Conservation (phyloP, 129 eudicot species). For the Heracleum sosnowskyi region DNA sequence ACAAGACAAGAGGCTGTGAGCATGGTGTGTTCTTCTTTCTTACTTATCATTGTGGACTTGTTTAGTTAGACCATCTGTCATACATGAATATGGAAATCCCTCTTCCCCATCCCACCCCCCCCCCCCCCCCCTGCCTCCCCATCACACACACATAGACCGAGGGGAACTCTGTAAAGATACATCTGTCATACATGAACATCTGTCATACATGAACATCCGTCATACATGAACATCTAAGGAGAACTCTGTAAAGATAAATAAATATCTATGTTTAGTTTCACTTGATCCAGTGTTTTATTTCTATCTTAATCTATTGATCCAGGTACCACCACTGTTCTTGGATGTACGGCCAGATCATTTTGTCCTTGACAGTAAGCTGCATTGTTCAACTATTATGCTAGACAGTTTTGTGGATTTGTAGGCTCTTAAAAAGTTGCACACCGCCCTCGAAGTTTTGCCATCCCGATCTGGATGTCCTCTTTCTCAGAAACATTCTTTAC, state of each 20-base stretch:
- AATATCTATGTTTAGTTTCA: background rate
- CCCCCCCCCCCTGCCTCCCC: background rate
- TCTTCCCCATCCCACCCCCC: background rate
- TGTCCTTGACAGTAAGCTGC: constrained; percentile 91
- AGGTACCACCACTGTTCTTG: constrained; percentile 95
- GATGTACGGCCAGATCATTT: constrained; percentile 83
- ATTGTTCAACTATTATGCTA: constrained; percentile 10
- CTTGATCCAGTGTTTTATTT: background rate
- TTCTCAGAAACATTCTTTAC: background rate
- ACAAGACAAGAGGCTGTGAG: constrained; percentile 99
- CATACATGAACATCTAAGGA: background rate
- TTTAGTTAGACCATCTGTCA: background rate
- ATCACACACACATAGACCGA: background rate
- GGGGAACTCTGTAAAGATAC: background rate
- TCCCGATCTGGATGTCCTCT: background rate
- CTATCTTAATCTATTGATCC: constrained; percentile 19
- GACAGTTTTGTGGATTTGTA: constrained; percentile 6
- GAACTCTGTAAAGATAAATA: background rate
- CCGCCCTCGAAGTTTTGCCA: background rate
- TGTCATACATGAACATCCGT: too few relatives aligned
- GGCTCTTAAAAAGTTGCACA: background rate
- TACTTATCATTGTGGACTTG: background rate
- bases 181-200: too few relatives aligned
- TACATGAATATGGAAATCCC: too few relatives aligned
- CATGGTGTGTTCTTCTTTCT: constrained; percentile 55